phyloP scores from a whole-genome alignment of 2,329 filamentous ascomycete species.

The Ophiocordyceps camponoti-rufipedis region DNA sequence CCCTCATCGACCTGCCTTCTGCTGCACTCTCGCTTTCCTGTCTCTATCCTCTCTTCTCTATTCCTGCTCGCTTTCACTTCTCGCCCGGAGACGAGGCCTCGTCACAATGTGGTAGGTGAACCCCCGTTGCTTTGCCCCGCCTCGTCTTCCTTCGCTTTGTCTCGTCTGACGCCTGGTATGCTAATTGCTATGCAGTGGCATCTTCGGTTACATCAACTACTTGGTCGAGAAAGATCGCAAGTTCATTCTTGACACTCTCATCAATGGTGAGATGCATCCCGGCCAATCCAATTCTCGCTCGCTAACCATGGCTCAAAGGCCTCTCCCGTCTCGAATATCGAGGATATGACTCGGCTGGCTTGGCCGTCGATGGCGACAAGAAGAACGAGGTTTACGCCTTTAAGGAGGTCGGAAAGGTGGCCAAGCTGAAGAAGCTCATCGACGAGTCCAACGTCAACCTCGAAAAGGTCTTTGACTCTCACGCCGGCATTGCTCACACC shows the following conservation, averaged over 20 bases:
- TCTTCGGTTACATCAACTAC: constrained; percentile 99
- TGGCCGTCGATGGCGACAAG: constrained; percentile 94
- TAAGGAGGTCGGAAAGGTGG: constrained; percentile 99
- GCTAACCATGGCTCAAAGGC: constrained; percentile 30
- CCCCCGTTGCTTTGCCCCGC: not conserved
- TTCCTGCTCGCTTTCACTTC: not conserved
- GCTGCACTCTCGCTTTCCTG: not conserved
- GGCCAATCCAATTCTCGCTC: not conserved
- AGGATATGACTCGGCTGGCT: constrained; percentile 93
- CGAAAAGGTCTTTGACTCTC: constrained; percentile 89
- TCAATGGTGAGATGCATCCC: constrained; percentile 60
- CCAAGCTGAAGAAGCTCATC: constrained; percentile 86
- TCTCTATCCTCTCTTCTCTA: not conserved
- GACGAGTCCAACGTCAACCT: constrained; percentile 67
- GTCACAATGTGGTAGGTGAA: constrained; percentile 9
- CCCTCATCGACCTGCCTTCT: not conserved
- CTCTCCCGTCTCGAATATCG: constrained; percentile 94
- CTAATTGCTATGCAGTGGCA: constrained; percentile 67
- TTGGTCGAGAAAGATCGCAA: constrained; percentile 96
- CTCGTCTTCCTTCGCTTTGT: not conserved
- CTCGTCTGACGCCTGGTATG: constrained; percentile 1
- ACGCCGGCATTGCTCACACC: constrained; percentile 97
- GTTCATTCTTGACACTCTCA: constrained; percentile 86
- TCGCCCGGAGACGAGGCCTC: constrained; percentile 3
- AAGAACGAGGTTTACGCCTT: constrained; percentile 94